Evolutionary conservation across 2,329 filamentous ascomycete genomes (phyloP), one percentile per base, ranked within the genome.

Genomic region (Podosphaera xanthii): DNA sequence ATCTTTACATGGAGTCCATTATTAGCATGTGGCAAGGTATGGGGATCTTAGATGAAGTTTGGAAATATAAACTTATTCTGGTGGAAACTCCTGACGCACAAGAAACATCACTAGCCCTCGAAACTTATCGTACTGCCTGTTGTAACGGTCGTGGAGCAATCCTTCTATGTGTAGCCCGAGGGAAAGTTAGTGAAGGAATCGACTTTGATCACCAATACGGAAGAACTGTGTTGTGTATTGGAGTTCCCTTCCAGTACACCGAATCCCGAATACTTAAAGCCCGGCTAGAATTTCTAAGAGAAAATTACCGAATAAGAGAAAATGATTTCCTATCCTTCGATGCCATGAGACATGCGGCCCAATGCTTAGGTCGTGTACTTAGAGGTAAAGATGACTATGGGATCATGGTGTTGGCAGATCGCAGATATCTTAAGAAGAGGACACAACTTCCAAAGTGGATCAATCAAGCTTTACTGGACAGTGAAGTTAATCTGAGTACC

Each of bases 141-240:
- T 95, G 89, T 74, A 98, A 98, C 68, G 94, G 92, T 12, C 82
- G 94, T 60, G 92, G 92, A 22, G 94, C 92, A 0, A 84, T 98
- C 12, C 75, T 98, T 2, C 80, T 98, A 4, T 97, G 91, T 69
- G 92, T 98, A 70, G 92, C 92, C 1, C 86, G 92, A 70, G 92
- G 92, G 38, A 98, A 98, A 70, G 94, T 98, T 7, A 92, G 86
- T 0, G 92, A 98, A 71, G 94, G 94, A 55, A 97, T 98, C 65
- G 92, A 98, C 80, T 98, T 98, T 67, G 92, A 98, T 70, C 92
- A 98, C 68, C 92, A 98, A 67, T 98, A 96, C 70, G 92, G 92
- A 46, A 85, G 92, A 59, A 92, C 91, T 10, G 94, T 98, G 72
- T 70, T 98, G 56, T 96, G 90, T 69, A 96, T 98, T 64, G 92